Percentiles rank a stretch among this genome's conserved stretches.
These are phyloP conservation scores for Phialocephala sp. DNA, from an alignment of 2,329 filamentous ascomycete genomes.

Conservation along the genomic window DNA sequence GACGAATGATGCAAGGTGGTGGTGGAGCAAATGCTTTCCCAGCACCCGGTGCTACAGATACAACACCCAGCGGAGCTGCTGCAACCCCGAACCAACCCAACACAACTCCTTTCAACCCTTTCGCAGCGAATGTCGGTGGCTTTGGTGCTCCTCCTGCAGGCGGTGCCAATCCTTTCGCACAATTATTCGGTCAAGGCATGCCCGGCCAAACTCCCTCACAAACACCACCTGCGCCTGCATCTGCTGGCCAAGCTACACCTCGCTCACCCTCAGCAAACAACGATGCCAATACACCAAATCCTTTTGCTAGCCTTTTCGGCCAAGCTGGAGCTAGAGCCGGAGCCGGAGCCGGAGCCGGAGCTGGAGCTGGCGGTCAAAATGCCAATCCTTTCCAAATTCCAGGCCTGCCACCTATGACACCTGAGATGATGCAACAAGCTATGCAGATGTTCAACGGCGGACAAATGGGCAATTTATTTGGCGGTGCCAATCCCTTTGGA, in stretches of 20 bases:
- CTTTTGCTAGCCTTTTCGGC: conserved; percentile 70
- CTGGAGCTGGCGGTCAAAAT: conserved; percentile 31
- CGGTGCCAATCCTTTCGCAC: conserved; percentile 64
- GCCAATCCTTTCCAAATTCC: conserved; percentile 47
- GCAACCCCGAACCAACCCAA: conserved; percentile 25
- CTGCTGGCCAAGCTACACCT: conserved; percentile 42
- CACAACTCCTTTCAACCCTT: conserved; percentile 39
- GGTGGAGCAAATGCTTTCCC: conserved; percentile 71
- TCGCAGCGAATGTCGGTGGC: conserved; percentile 44
- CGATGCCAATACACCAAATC: conserved; percentile 56
- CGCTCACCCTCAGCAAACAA: conserved; percentile 39
- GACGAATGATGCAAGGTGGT: conserved; percentile 65
- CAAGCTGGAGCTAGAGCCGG: conserved; percentile 45
- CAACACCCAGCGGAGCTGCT: conserved; percentile 61
- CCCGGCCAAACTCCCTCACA: conserved; percentile 38
- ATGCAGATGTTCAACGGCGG: conserved; percentile 48
- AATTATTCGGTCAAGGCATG: conserved; percentile 54
- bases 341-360: conserved; percentile 42
- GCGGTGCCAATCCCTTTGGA: conserved; percentile 42
- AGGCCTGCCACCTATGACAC: conserved; percentile 55
- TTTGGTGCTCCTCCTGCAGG: conserved; percentile 37
- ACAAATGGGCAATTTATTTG: conserved; percentile 34
- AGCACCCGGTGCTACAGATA: conserved; percentile 90
- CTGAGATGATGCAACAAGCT: conserved; percentile 61
- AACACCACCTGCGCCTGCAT: conserved; percentile 40